phyloP scores from a whole-genome alignment of 1,139 yeast genomes.

The Candida sanyaensis region DNA sequence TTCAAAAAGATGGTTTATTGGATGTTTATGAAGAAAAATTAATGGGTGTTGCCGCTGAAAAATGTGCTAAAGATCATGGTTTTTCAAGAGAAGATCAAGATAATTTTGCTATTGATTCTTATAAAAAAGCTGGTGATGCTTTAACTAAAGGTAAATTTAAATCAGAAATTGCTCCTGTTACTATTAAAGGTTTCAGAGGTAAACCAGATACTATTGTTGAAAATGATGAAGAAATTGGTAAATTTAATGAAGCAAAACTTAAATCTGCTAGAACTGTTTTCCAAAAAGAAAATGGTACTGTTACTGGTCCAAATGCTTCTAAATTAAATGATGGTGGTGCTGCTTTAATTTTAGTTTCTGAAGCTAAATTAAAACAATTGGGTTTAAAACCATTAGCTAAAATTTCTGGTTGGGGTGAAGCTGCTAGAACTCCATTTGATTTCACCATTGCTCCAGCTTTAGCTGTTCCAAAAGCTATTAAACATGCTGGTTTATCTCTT shows the following conservation, averaged over 20 bases:
- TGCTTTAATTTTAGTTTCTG: constrained; percentile 86
- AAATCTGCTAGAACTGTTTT: constrained; percentile 88
- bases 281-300: constrained; percentile 89
- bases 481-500: constrained; percentile 67
- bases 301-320: constrained; percentile 96
- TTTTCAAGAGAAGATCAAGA: constrained; percentile 74
- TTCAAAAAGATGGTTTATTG: constrained; percentile 86
- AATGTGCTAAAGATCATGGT: constrained; percentile 77
- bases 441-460: constrained; percentile 94
- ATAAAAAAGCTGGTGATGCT: constrained; percentile 80
- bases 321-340: constrained; percentile 98
- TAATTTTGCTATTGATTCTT: constrained; percentile 65
- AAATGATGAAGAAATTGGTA: constrained; percentile 72
- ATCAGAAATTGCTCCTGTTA: constrained; percentile 80
- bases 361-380: constrained; percentile 76
- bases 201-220: constrained; percentile 78
- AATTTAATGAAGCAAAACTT: constrained; percentile 75
- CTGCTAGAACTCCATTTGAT: constrained; percentile 90
- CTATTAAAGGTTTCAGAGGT: constrained; percentile 88
- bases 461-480: constrained; percentile 93
- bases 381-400: constrained; percentile 86
- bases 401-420: constrained; percentile 96
- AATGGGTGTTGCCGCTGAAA: constrained; percentile 97
- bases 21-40: constrained; percentile 86
- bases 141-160: constrained; percentile 77